Percentiles rank a stretch among this genome's conserved stretches.
Evolutionary conservation across 2,329 filamentous ascomycete species (phyloP).

Genomic region (Nothophaeocryptopus gaeumannii): DNA sequence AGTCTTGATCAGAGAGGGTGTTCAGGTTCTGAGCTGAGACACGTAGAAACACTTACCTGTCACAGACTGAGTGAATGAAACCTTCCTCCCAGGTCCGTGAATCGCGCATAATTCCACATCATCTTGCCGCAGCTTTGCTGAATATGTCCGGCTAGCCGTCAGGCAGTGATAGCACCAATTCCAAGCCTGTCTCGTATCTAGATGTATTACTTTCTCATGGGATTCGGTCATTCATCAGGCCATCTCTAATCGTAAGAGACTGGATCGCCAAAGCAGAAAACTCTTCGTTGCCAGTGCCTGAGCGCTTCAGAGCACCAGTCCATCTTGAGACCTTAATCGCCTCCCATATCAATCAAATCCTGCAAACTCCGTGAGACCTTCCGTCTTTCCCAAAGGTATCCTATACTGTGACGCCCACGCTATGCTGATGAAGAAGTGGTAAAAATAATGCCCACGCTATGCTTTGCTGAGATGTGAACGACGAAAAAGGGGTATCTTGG

Average conservation of each 20-base stretch:
- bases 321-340: conserved; percentile 8
- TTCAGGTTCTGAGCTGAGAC: no score
- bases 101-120: no score
- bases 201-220: conserved; percentile 12
- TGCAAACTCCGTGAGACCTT: neutral
- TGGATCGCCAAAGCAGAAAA: conserved; percentile 7
- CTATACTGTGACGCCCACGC: conserved; percentile 13
- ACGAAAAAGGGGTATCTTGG: conserved; percentile 18
- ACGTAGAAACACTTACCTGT: no score
- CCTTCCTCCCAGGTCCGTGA: no score
- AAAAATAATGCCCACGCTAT: conserved; percentile 15
- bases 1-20: no score
- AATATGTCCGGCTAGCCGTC: no score
- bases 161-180: no score
- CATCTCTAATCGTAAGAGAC: conserved; percentile 9
- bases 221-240: conserved; percentile 8
- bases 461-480: conserved; percentile 15
- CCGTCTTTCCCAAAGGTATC: conserved; percentile 5
- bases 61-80: no score
- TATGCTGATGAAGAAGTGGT: conserved; percentile 9
- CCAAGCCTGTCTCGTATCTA: conserved; percentile 9
- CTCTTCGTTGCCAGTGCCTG: conserved; percentile 20
- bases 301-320: conserved; percentile 28
- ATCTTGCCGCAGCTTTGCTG: no score
- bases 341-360: conserved; percentile 4